Base-by-base conservation (phyloP, 768 basidiomycete species). In the Strobilomyces dryophilus region DNA sequence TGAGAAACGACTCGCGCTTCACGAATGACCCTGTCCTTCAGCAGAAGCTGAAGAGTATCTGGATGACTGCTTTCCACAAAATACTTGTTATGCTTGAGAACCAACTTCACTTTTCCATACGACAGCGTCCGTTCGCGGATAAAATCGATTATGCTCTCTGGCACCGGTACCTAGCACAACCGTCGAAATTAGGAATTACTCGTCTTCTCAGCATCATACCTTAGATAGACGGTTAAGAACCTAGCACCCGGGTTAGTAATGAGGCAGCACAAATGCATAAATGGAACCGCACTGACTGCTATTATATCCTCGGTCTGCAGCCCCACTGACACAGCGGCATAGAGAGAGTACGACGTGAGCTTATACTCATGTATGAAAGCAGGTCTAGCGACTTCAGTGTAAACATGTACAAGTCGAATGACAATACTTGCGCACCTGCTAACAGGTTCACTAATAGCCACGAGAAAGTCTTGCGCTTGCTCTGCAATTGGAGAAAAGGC, bases 291-390 rank as follows among this genome's bases (percentile, higher is more conserved):
- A 79, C 84, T 66, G 61, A 98, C 95, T 77, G 95, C 93, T 70
- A 98, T 97, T 62, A 98, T 98, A 69, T 98, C 95, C 61, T 95
- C 89, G 9, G 97, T 98, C 68, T 98, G 92, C 27, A 99, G 76
- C 27, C 97, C 97, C 55, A 99, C 97, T 14, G 95, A 98, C 56
- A 99, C 95, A 46, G 97, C 97, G 55, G 97, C 97, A 71, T 99
- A 98, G 15, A 99, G 77, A 17, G 95, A 98, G 71, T 98, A 97
- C 42, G 94, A 88, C 52, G 95, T 98, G 66, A 99, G 83, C 74
- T 95, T 93, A 79, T 98, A 99, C 77, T 98, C 97, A 74, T 99
- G 95, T 57, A 98, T 95, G 73, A 95, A 93, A 45, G 92, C 86
- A 48, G 97, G 97, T 77, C 95, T 95, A 59, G 27, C 37, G 52